Conservation (phyloP, 495 filamentous ascomycete species). For the Neurospora sp. region DNA sequence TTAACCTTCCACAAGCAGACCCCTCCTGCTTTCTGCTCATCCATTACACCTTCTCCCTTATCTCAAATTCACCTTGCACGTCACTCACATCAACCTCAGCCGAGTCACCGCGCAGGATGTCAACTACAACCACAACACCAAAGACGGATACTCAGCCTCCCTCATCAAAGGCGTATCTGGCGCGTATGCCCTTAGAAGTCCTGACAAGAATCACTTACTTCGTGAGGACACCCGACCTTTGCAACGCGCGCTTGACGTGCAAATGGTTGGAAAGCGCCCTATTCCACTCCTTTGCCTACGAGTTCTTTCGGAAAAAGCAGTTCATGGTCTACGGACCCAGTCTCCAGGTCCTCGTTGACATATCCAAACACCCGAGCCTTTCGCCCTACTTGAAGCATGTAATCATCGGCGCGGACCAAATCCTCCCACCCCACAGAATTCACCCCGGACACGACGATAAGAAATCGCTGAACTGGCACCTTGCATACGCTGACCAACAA, state of each 20-base stretch:
- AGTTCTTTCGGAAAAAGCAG: constrained; percentile 47
- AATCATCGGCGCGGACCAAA: constrained; percentile 34
- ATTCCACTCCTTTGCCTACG: constrained; percentile 35
- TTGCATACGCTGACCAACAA: constrained; percentile 13
- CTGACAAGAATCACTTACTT: constrained; percentile 30
- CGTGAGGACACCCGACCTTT: constrained; percentile 36
- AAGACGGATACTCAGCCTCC: neutral
- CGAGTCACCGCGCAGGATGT: neutral
- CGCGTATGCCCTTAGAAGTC: constrained; percentile 28
- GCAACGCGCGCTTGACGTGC: constrained; percentile 35
- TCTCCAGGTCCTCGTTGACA: constrained; percentile 40
- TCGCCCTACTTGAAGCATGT: constrained; percentile 33
- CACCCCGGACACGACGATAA: neutral
- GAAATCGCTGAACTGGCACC: neutral
- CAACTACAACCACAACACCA: neutral
- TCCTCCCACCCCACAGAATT: neutral
- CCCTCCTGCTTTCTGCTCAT: neutral
- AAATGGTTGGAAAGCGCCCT: constrained; percentile 32
- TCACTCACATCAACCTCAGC: neutral
- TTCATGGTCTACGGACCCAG: constrained; percentile 42
- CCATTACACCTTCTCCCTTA: neutral
- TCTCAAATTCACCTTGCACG: neutral
- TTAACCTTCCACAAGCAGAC: neutral
- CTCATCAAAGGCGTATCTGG: constrained; percentile 2
- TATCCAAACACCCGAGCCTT: constrained; percentile 38